Base-by-base conservation (phyloP, 352 stramenopile species). In the Aphanomyces cochlioides region DNA sequence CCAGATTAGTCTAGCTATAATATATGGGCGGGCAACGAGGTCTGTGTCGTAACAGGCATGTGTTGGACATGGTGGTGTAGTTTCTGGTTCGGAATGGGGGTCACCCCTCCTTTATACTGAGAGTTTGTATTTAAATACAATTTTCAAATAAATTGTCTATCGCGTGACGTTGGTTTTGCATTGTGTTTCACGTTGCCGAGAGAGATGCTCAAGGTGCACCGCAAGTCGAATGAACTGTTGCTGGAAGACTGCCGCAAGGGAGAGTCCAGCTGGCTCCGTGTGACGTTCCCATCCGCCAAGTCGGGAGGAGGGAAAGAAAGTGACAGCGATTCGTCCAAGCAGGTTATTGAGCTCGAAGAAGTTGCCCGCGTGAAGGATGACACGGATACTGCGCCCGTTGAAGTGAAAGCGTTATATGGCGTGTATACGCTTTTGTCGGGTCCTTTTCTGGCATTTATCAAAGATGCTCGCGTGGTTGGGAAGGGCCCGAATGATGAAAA, bases 231-330 rank as follows among this genome's bases (percentile, higher is more conserved):
- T 34, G 83, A 91, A 76, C 70, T 94, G 38, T 72, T 94, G 72
- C 76, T 94, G 39, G 86, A 94, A 74, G 84, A 94, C 78, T 92
- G 84, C 59, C 86, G 86, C 73, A 79, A 80, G 1, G 84, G 81
- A 36, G 80, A 84, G 17, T 84, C 81, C 41, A 75, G 74, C 36
- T 89, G 84, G 82, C 77, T 93, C 50, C 79, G 79, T 3, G 66
- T 90, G n/a, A 69, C 68, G 56, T 41, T 74, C 17, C 48, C 56
- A 37, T 54, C 36, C 15, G 19, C 38, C 41, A 56, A 37, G 28
- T n/a, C 37, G 50, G 50, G 37, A 8, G 37, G 37, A 19, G n/a
- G 8, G 50, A 10, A 8, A 10, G n/a, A 34, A n/a, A 34, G 50
- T 12, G 50, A 58, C n/a, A 28, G n/a, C 34, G 47, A 34, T 19